Evolutionary conservation across 2,329 filamentous ascomycete genomes (phyloP).

Genomic region (Epichloe gansuensis): DNA sequence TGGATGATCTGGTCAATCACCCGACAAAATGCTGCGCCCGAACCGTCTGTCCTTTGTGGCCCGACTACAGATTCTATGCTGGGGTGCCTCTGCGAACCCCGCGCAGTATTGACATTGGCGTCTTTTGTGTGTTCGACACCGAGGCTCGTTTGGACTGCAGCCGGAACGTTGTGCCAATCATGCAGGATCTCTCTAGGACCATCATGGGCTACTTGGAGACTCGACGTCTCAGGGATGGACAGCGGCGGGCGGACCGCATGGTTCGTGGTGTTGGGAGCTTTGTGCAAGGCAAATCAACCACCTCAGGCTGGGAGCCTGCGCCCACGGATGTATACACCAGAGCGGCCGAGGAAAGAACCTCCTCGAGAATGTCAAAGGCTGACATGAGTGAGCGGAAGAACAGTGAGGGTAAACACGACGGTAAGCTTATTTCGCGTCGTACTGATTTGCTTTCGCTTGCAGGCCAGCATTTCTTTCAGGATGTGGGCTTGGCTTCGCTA

Average conservation of each 20-base stretch:
- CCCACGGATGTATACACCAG: not conserved
- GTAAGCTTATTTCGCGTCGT: slow-evolving; percentile 2
- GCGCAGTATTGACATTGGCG: slow-evolving; percentile 30
- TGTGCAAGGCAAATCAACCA: slow-evolving; percentile 20
- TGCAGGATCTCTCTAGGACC: slow-evolving; percentile 18
- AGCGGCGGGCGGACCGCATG: slow-evolving; percentile 24
- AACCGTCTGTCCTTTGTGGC: slow-evolving; percentile 13
- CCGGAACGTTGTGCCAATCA: slow-evolving; percentile 12
- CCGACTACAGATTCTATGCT: slow-evolving; percentile 24
- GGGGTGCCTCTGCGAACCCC: slow-evolving; percentile 28
- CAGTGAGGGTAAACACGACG: not conserved
- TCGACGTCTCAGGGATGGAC: slow-evolving; percentile 14
- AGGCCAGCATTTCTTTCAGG: not conserved
- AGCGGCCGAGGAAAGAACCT: not conserved
- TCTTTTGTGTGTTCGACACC: slow-evolving; percentile 21
- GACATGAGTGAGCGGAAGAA: not conserved
- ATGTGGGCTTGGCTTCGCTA: not conserved
- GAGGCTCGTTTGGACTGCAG: slow-evolving; percentile 11
- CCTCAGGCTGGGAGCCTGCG: slow-evolving; percentile 14
- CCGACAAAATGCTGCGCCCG: slow-evolving; percentile 14
- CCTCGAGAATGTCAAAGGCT: not conserved
- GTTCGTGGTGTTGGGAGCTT: slow-evolving; percentile 24
- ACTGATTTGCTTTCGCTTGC: not conserved
- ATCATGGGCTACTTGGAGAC: slow-evolving; percentile 26
- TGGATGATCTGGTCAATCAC: slow-evolving; percentile 22